These are phyloP conservation scores for Fusarium piperis DNA, from an alignment of 2,329 filamentous ascomycete genomes.

Conservation along the genomic window DNA sequence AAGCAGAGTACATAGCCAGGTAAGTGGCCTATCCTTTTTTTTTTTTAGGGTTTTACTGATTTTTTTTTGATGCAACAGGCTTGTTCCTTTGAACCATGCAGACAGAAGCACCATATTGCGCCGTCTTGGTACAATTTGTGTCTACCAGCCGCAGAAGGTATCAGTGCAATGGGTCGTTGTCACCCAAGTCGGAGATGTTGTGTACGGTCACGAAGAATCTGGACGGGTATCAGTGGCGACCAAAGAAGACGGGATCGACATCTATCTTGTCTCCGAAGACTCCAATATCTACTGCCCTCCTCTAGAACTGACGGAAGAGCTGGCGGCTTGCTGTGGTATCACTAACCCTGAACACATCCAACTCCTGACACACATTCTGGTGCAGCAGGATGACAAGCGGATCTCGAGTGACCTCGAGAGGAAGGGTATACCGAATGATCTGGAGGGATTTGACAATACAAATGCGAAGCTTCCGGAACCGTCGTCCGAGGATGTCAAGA, in stretches of 20 bases:
- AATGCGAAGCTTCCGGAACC: not conserved
- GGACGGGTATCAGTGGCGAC: not conserved
- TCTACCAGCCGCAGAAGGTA: not conserved
- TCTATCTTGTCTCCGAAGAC: not conserved
- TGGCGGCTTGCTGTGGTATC: not conserved
- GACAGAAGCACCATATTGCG: not conserved
- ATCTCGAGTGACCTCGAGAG: not conserved
- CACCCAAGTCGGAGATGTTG: not conserved
- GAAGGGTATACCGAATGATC: not conserved
- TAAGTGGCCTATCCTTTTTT: not conserved
- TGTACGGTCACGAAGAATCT: not conserved
- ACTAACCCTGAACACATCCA: not conserved
- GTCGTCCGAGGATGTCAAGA: not conserved
- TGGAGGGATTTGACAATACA: not conserved
- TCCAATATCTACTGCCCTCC: not conserved
- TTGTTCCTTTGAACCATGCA: not conserved
- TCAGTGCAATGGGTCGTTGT: not conserved
- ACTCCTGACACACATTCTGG: not conserved
- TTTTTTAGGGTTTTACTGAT: not conserved
- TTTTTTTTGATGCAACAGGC: fast-evolving
- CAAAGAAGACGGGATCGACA: not conserved
- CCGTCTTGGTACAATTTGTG: not conserved
- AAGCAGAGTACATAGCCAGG: not conserved
- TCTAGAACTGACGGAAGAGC: not conserved
- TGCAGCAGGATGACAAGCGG: not conserved